A percentile compares a stretch with the other conserved stretches of the same genome.
phyloP scores from a whole-genome alignment of 768 basidiomycete species.

The Cystofilobasidium capitatum region DNA sequence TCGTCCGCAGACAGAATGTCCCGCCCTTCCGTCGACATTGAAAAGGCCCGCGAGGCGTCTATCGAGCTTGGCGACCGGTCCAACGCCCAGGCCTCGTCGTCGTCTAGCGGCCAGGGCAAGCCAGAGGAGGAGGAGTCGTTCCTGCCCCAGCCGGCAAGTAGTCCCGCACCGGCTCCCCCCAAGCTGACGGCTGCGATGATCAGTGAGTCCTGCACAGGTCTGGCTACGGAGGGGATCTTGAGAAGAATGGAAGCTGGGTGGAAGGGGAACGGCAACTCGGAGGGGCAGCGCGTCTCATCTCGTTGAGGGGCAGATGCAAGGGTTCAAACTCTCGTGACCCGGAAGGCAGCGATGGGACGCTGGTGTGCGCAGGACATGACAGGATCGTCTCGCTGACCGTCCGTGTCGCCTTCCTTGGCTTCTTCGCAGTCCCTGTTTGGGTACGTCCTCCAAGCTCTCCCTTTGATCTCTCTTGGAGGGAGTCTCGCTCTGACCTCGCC shows the following conservation, averaged over 20 bases:
- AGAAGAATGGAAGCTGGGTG: not conserved
- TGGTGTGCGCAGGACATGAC: too few relatives aligned
- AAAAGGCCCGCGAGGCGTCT: not conserved
- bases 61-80: slow-evolving; percentile 6
- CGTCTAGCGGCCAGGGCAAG: not conserved
- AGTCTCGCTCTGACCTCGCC: not conserved
- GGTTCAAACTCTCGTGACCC: not conserved
- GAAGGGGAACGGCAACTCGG: not conserved
- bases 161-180: not conserved
- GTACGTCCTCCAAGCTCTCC: not conserved
- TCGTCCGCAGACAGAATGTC: not conserved
- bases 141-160: not conserved
- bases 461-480: not conserved
- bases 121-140: not conserved
- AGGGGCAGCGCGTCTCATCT: not conserved
- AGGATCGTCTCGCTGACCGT: too few relatives aligned
- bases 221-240: not conserved
- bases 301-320: not conserved
- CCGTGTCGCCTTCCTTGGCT: not conserved
- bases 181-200: slow-evolving; percentile 15
- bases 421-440: not conserved
- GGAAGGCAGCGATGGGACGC: too few relatives aligned
- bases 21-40: not conserved
- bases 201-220: slow-evolving; percentile 7
- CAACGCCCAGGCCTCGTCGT: not conserved